Percentiles rank a stretch among this genome's conserved stretches.
phyloP scores from a whole-genome alignment of 1,139 yeast species.

The Diutina catenulata region DNA sequence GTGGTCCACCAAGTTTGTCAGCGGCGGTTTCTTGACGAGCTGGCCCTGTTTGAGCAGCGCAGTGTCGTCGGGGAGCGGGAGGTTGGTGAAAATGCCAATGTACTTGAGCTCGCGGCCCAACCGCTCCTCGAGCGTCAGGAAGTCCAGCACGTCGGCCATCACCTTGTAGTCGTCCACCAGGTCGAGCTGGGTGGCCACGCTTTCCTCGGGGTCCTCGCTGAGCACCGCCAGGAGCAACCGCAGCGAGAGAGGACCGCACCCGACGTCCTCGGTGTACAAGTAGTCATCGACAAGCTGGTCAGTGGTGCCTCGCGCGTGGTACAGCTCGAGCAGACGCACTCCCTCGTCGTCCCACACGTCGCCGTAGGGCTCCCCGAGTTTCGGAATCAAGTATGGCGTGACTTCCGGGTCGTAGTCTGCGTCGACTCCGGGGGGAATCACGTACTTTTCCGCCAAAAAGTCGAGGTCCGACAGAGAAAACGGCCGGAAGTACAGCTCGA shows the following conservation, averaged over 20 bases:
- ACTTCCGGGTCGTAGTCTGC: conserved; percentile 51
- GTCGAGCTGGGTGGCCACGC: conserved; percentile 27
- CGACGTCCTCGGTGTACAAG: conserved; percentile 60
- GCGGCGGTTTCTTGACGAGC: conserved; percentile 17
- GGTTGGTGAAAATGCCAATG: conserved; percentile 80
- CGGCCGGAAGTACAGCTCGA: conserved; percentile 75
- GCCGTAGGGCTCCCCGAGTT: conserved; percentile 69
- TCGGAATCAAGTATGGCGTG: conserved; percentile 69
- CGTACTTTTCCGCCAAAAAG: conserved; percentile 50
- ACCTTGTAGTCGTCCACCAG: conserved; percentile 32
- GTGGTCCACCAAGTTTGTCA: conserved; percentile 16
- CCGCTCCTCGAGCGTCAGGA: conserved; percentile 74
- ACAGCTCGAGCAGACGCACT: conserved; percentile 30
- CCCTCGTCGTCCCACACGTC: conserved; percentile 87
- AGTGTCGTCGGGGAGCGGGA: conserved; percentile 22
- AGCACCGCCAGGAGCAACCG: conserved; percentile 74
- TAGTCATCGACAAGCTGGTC: conserved; percentile 49
- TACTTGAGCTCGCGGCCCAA: conserved; percentile 77
- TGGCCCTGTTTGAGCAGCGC: conserved; percentile 11
- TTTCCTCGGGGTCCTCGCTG: conserved; percentile 17
- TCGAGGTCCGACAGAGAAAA: conserved; percentile 73
- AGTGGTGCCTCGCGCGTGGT: conserved; percentile 52
- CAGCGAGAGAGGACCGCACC: conserved; percentile 89
- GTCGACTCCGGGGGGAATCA: conserved; percentile 43
- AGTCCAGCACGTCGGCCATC: conserved; percentile 39